Evolutionary conservation across 2,329 filamentous ascomycete species (phyloP), one percentile per base, ranked within the genome.

Genomic region (Colletotrichum agaves): DNA sequence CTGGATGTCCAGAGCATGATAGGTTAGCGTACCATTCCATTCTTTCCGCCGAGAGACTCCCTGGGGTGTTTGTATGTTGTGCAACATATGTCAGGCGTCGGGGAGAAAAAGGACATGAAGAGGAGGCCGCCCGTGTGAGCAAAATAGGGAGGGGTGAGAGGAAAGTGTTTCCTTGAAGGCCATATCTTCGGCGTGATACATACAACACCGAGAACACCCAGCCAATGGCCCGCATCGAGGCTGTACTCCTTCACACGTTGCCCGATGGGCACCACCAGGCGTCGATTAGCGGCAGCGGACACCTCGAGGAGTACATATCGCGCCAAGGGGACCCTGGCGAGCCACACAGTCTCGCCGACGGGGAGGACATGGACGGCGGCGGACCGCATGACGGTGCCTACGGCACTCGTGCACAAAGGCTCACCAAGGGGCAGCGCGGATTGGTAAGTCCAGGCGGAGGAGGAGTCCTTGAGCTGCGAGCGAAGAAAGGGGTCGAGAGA

Each of bases 401-500:
- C 56, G 2, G 31, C 56, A 31, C 56, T 59, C 27, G 56, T 47
- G 2, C 11, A 37, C 23, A 59, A 13, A 1, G 56, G 31, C 13
- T 59, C 41, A 15, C 43, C 56, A 13, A 59, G 1, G 4, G 13
- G 43, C 2, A 59, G 31, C n/a, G 56, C 43, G 7, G 56, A 43
- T 5, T 37, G 11, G 43, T 59, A 59, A 15, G 43, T 59, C 17
- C 12, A 49, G n/a, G 13, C 8, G 2, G 56, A 59, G 72, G 88
- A 8, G 5, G 44, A 74, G 37, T 80, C 75, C 41, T 90, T 86
- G 90, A 94, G 91, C 70, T 87, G 85, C 65, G 88, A 88, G 55
- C 91, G 88, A 81, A 91, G 87, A 82, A 93, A 93, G 5, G 91
- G 91, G 76, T 93, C 91, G 78, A 89, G 90, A 60, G 90, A 92